A percentile compares a stretch with the other conserved stretches of the same genome.
These are phyloP conservation scores for Linum lewisii DNA, from an alignment of 345 rosid genomes.

Conservation along the genomic window DNA sequence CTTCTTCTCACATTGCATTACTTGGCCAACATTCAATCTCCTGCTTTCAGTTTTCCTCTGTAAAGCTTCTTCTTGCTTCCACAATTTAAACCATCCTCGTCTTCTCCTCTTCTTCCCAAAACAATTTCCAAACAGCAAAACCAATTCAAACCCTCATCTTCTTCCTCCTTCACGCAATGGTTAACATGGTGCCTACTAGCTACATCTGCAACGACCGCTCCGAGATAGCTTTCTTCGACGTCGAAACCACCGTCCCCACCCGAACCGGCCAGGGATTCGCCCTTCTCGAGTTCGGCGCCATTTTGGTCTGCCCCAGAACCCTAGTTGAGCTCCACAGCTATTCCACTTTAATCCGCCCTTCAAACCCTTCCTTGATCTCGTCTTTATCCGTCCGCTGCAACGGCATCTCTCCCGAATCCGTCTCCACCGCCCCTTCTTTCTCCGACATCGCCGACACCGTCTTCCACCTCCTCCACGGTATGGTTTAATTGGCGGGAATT, in stretches of 20 bases:
- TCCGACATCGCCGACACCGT: conserved; percentile 60
- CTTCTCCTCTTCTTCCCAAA: too few species aligned
- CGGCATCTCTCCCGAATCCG: conserved; percentile 52
- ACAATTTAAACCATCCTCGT: too few species aligned
- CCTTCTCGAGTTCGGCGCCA: conserved; percentile 81
- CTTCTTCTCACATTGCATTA: too few species aligned
- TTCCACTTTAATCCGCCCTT: conserved; percentile 66
- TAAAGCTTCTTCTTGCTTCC: too few species aligned
- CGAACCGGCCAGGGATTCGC: conserved; percentile 49
- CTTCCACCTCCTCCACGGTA: conserved; percentile 69
- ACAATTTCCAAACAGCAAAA: too few species aligned
- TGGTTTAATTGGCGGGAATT: not conserved
- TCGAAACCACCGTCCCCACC: conserved; percentile 71
- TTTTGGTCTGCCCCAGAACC: conserved; percentile 69
- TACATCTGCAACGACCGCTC: conserved; percentile 22
- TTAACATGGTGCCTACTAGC: not conserved
- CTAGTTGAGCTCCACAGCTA: conserved; percentile 57
- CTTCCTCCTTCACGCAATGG: too few species aligned
- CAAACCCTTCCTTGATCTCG: conserved; percentile 48
- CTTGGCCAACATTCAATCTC: too few species aligned
- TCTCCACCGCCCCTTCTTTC: conserved; percentile 54
- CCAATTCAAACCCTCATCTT: too few species aligned
- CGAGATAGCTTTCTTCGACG: conserved; percentile 82
- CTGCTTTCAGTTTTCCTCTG: too few species aligned
- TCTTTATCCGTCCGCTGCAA: conserved; percentile 50